Base-by-base conservation (phyloP, 2,329 filamentous ascomycete species). In the Ophiostoma piceae region DNA sequence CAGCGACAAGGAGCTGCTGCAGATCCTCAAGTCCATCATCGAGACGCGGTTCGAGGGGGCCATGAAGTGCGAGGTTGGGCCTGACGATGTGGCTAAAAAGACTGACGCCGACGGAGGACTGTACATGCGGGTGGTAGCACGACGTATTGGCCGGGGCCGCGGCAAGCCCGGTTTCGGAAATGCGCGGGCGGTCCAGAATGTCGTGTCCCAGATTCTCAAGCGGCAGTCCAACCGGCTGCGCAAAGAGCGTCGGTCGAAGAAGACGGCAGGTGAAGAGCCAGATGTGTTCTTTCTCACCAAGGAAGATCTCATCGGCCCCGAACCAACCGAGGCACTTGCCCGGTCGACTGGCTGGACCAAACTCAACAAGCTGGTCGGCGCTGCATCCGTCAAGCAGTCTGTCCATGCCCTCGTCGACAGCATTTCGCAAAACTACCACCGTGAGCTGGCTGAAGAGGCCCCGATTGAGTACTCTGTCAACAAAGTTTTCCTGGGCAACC, bases 161-260 rank as follows among this genome's bases (percentile, higher is more conserved):
- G 90, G 88, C 0, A 82, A 82, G 1, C 84, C 87, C 37, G 90
- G 90, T 0, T 94, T 93, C 71, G 90, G 88, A 0, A 94, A 94
- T 74, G 91, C 91, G 0, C 82, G 91, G 0, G 83, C 87, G 0
- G 79, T 93, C 0, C 86, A 92, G 65, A 93, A 92, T 73, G 32
- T 39, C 0, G 77, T 90, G 1, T 77, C 82, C 0, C 77, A 73
- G 0, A 86, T 93, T 4, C 76, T 80, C 0, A 80, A 83, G 12
- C 82, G 88, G 1, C 90, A 93, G 75, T 81, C 87, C 0, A 80
- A 80, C 1, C 81, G 90, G 0, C 73, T 93, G 0, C 74, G 75
- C 0, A 77, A 77, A 3, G 82, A 88, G 71, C 79, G 86, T 2
- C 79, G 57, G 14, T 22, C 57, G 26, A 79, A 80, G 0, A 32